Conservation (phyloP, 192 early-diverging fungal species). For the Pilaira anomala region DNA sequence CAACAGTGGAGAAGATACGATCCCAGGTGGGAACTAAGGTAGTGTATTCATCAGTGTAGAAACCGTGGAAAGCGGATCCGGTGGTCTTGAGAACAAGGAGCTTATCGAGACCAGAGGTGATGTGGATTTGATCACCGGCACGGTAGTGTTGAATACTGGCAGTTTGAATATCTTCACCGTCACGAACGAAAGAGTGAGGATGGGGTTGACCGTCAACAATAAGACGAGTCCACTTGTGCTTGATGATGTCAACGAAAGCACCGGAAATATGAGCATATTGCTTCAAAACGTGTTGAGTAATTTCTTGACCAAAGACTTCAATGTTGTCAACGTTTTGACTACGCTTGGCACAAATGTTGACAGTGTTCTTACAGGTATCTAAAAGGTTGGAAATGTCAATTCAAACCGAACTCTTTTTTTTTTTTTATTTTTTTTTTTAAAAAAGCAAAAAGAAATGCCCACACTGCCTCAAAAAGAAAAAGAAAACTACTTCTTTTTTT, state of each 20-base stretch:
- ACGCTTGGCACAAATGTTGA: constrained; percentile 72
- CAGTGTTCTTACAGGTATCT: constrained; percentile 75
- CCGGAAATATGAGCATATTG: constrained; percentile 66
- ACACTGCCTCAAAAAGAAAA: neutral
- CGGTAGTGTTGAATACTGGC: constrained; percentile 52
- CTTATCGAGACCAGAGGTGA: constrained; percentile 67
- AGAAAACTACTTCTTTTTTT: neutral
- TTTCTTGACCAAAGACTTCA: constrained; percentile 68
- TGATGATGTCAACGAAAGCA: constrained; percentile 64
- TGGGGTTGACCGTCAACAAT: constrained; percentile 57
- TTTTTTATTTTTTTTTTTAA: neutral
- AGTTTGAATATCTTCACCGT: constrained; percentile 66
- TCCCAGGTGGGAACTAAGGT: constrained; percentile 73
- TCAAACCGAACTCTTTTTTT: neutral
- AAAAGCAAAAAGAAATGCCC: neutral
- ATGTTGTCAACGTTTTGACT: constrained; percentile 63
- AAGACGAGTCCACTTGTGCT: constrained; percentile 77
- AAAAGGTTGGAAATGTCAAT: neutral
- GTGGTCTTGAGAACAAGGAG: constrained; percentile 83
- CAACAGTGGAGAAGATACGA: constrained; percentile 72
- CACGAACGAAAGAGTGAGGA: constrained; percentile 71
- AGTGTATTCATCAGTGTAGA: constrained; percentile 69
- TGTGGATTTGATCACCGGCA: constrained; percentile 37
- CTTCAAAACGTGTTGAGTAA: constrained; percentile 67
- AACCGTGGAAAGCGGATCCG: constrained; percentile 73